Conservation (phyloP, 2,329 filamentous ascomycete genomes). For the Xylariaceae sp. region DNA sequence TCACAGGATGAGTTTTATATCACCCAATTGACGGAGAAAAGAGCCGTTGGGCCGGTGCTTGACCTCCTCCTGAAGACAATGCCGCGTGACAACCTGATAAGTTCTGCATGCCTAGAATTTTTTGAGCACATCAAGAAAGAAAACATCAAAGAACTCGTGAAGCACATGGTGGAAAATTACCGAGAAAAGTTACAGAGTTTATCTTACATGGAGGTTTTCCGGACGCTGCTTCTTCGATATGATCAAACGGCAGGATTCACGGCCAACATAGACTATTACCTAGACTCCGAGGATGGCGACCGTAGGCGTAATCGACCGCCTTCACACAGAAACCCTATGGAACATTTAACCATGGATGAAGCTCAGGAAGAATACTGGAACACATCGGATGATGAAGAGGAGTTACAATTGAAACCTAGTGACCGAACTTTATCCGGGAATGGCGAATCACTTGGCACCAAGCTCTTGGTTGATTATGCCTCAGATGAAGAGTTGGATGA, state of each 20-base stretch:
- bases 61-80: conserved; percentile 80
- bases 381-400: conserved; percentile 79
- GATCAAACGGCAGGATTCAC: conserved; percentile 72
- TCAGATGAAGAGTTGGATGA: conserved; percentile 82
- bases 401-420: conserved; percentile 39
- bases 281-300: conserved; percentile 61
- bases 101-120: conserved; percentile 88
- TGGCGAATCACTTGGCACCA: conserved; percentile 58
- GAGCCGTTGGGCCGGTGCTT: conserved; percentile 77
- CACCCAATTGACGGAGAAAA: conserved; percentile 75
- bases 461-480: conserved; percentile 83
- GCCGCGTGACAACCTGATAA: conserved; percentile 87
- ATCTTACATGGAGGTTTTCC: conserved; percentile 82
- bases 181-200: conserved; percentile 71
- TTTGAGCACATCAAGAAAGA: conserved; percentile 88
- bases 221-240: conserved; percentile 68
- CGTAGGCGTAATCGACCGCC: conserved; percentile 36
- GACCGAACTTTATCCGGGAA: conserved; percentile 47
- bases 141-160: conserved; percentile 73
- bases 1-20: conserved; percentile 90
- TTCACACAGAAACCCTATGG: conserved; percentile 58
- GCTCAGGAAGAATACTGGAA: conserved; percentile 95
- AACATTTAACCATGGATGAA: conserved; percentile 68
- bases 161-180: conserved; percentile 79
- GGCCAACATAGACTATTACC: conserved; percentile 64